Conservation (phyloP, 2,329 filamentous ascomycete species). For the Bretziella fagacearum region DNA sequence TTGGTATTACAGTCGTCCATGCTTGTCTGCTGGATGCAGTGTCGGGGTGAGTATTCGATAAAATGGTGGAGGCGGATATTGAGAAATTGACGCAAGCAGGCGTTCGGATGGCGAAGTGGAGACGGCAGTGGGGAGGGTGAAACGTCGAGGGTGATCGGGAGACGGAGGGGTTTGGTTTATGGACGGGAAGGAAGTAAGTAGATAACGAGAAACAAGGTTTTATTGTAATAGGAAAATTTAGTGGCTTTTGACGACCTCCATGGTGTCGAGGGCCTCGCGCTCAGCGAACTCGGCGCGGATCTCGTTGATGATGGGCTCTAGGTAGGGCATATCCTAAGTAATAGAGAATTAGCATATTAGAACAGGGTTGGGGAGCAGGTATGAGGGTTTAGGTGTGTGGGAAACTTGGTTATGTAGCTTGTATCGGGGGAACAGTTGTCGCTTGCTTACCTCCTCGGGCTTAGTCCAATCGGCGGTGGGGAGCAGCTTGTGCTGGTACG, state of each 20-base stretch:
- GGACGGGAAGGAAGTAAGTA: neutral
- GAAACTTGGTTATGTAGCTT: too few relatives aligned
- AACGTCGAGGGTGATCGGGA: too few relatives aligned
- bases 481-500: slow-evolving; percentile 45
- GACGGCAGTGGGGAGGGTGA: too few relatives aligned
- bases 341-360: slow-evolving; percentile 15
- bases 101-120: too few relatives aligned
- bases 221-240: slow-evolving; percentile 18
- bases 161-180: neutral
- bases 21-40: too few relatives aligned
- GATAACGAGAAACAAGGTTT: slow-evolving; percentile 6
- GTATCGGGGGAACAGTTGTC: neutral
- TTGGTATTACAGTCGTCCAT: too few relatives aligned
- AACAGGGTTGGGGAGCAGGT: neutral
- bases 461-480: slow-evolving; percentile 46
- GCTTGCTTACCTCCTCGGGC: slow-evolving; percentile 30
- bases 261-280: slow-evolving; percentile 34
- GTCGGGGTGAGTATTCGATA: too few relatives aligned
- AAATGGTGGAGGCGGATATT: too few relatives aligned
- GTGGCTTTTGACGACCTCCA: slow-evolving; percentile 34
- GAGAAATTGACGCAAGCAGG: too few relatives aligned
- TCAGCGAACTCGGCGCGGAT: slow-evolving; percentile 34
- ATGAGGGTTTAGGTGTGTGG: neutral
- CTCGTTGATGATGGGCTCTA: slow-evolving; percentile 34
- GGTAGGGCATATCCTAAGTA: slow-evolving; percentile 35